Base-by-base conservation (phyloP, 345 rosid genomes). In the Conringia planisiliqua region DNA sequence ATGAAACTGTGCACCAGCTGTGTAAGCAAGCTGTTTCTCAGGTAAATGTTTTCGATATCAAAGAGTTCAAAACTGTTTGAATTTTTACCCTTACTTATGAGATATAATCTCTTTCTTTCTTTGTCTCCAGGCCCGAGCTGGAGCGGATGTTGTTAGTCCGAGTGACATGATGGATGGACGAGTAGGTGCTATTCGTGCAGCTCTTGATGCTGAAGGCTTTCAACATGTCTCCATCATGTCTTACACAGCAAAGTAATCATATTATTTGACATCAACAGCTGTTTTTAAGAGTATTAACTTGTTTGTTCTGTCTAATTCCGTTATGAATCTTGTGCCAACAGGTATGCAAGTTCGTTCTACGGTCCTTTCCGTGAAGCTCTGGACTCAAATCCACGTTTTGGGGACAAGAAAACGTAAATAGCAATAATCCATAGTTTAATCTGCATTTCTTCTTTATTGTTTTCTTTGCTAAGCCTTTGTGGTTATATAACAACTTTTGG, bases 111-210 rank as follows among this genome's bases (percentile, higher is more conserved):
- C 1, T 63, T 4, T 55, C 26, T 38, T 7, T 60, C 48, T 65
- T 2, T 17, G 10, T 48, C 20, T 32, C 8, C 60, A 94, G 97
- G 97, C 96, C 14, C 88, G 89, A 72, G 97, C 98, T 79, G 98
- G 97, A 72, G 98, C 98, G 18, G 98, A 94, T 83, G 96, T 94
- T 73, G 90, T 94, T 36, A 89, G 97, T 83, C 98, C 98, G 5
- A 94, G 98, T 82, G 98, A 94, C 80, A 94, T 94, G 98, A 94
- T 94, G 98, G 98, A 94, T 83, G 98, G 97, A 9, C 97, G 98
- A 63, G 89, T 94, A 2, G 96, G 96, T 48, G 97, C 98, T 9
- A 85, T 91, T 36, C 88, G 98, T 35, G 77, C 85, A 65, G 97
- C 98, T 73, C 96, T 91, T 71, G 98, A 94, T 78, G 86, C 88